Percentiles rank a stretch among this genome's conserved stretches.
These are phyloP conservation scores for Ceratocystis colombiana DNA, from an alignment of 2,329 filamentous ascomycete genomes.

Conservation along the genomic window DNA sequence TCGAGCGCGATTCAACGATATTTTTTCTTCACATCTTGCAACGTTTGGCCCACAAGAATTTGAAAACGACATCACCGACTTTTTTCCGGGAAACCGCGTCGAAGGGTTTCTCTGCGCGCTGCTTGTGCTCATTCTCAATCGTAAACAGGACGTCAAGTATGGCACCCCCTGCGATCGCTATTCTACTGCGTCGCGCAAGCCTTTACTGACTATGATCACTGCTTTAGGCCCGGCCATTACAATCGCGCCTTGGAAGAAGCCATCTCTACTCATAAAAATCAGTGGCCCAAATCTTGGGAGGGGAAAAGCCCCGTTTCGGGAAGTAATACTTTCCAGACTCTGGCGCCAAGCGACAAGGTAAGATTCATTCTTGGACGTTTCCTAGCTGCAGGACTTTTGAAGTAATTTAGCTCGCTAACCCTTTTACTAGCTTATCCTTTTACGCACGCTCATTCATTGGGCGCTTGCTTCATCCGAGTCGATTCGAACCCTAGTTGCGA, in stretches of 20 bases:
- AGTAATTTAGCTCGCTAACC: neutral
- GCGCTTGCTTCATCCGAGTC: constrained; percentile 77
- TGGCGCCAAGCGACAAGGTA: constrained; percentile 76
- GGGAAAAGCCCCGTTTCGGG: constrained; percentile 74
- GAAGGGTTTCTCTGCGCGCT: constrained; percentile 85
- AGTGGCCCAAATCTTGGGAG: constrained; percentile 83
- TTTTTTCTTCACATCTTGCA: constrained; percentile 74
- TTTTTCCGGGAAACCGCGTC: constrained; percentile 68
- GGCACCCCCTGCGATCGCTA: constrained; percentile 31
- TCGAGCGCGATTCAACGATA: constrained; percentile 81
- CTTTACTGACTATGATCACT: constrained; percentile 2
- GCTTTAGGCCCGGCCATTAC: constrained; percentile 73
- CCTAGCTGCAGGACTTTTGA: neutral
- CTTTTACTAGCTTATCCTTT: constrained; percentile 59
- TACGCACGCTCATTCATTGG: constrained; percentile 80
- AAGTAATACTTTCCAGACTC: constrained; percentile 67
- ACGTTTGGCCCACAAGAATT: constrained; percentile 94
- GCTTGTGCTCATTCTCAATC: constrained; percentile 78
- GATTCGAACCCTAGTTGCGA: constrained; percentile 69
- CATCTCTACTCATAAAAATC: constrained; percentile 67
- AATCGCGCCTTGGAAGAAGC: constrained; percentile 89
- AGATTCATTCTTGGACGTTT: constrained; percentile 28
- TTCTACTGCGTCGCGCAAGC: neutral
- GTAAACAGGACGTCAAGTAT: constrained; percentile 98
- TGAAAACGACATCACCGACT: constrained; percentile 71